A percentile compares a stretch with the other conserved stretches of the same genome.
Evolutionary conservation across 441 rosid genomes (phyloP).

Genomic region (Kokia cookei): DNA sequence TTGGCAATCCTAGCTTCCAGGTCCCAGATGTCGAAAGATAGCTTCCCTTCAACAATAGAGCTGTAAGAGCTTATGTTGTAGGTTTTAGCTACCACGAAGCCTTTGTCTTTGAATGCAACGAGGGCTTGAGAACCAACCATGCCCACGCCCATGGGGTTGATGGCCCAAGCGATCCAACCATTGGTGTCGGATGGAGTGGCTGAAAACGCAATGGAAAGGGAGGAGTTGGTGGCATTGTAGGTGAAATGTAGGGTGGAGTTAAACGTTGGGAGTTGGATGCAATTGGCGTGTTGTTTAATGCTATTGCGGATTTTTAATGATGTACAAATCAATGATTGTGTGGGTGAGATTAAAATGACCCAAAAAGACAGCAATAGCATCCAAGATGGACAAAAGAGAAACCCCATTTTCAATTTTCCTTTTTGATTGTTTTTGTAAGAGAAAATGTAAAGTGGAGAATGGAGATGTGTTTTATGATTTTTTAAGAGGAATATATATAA

Average conservation of each 20-base stretch:
- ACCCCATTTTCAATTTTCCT: conserved; percentile 13
- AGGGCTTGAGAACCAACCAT: conserved; percentile 74
- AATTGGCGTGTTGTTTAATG: conserved; percentile 22
- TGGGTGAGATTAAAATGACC: conserved; percentile 21
- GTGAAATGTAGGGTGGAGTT: conserved; percentile 62
- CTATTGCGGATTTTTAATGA: conserved; percentile 30
- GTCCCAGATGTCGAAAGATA: conserved; percentile 48
- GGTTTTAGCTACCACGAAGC: conserved; percentile 26
- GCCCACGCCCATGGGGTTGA: conserved; percentile 47
- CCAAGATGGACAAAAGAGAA: conserved; percentile 9
- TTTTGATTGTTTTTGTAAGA: not conserved
- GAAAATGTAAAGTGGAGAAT: too few species aligned
- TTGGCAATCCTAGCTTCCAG: conserved; percentile 20
- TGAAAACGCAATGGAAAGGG: conserved; percentile 70
- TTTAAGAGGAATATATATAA: too few species aligned
- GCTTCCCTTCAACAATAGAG: conserved; percentile 16
- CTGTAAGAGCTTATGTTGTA: conserved; percentile 34
- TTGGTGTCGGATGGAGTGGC: conserved; percentile 33
- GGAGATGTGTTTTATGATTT: too few species aligned
- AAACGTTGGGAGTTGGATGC: conserved; percentile 48
- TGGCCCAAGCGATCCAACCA: conserved; percentile 84
- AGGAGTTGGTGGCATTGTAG: conserved; percentile 57
- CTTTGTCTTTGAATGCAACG: conserved; percentile 41
- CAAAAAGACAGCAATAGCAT: conserved; percentile 9
- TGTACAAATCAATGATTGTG: conserved; percentile 40